Evolutionary conservation across 2,329 filamentous ascomycete genomes (phyloP).

Genomic region (Lachnellula occidentalis): DNA sequence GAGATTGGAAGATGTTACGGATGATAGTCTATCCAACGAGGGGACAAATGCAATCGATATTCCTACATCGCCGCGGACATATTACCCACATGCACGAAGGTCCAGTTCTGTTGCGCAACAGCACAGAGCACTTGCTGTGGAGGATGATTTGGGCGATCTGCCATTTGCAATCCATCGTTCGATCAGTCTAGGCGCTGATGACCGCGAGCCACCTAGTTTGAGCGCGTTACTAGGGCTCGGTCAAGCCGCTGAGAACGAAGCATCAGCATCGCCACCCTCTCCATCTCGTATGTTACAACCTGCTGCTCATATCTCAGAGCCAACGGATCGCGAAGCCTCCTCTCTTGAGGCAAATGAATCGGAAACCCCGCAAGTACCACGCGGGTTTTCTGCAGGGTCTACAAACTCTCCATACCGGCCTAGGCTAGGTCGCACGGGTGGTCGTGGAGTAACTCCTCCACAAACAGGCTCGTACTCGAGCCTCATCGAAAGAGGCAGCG

Average conservation of each 20-base stretch:
- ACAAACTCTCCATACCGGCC: slow-evolving; percentile 29
- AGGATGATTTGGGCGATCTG: slow-evolving; percentile 55
- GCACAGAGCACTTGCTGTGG: slow-evolving; percentile 47
- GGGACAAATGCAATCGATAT: slow-evolving; percentile 67
- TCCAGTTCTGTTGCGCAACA: slow-evolving; percentile 66
- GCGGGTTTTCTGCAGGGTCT: slow-evolving; percentile 22
- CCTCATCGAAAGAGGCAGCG: slow-evolving; percentile 29
- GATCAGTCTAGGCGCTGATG: slow-evolving; percentile 61
- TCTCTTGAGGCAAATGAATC: slow-evolving; percentile 26
- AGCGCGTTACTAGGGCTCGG: slow-evolving; percentile 52
- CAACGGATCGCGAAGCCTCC: slow-evolving; percentile 21
- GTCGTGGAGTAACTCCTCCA: slow-evolving; percentile 29
- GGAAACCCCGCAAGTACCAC: slow-evolving; percentile 22
- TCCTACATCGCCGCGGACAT: slow-evolving; percentile 60
- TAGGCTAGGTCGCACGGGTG: slow-evolving; percentile 27
- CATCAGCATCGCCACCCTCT: slow-evolving; percentile 25
- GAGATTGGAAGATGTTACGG: slow-evolving; percentile 21
- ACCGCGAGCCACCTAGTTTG: slow-evolving; percentile 58
- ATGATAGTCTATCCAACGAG: slow-evolving; percentile 34
- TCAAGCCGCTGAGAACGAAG: slow-evolving; percentile 36
- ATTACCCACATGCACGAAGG: slow-evolving; percentile 49
- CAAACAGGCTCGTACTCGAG: slow-evolving; percentile 32
- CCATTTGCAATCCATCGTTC: slow-evolving; percentile 59
- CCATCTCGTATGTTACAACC: slow-evolving; percentile 30
- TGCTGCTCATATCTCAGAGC: slow-evolving; percentile 27